Base-by-base conservation (phyloP, 2,329 filamentous ascomycete genomes). In the Metarhizium sp. region DNA sequence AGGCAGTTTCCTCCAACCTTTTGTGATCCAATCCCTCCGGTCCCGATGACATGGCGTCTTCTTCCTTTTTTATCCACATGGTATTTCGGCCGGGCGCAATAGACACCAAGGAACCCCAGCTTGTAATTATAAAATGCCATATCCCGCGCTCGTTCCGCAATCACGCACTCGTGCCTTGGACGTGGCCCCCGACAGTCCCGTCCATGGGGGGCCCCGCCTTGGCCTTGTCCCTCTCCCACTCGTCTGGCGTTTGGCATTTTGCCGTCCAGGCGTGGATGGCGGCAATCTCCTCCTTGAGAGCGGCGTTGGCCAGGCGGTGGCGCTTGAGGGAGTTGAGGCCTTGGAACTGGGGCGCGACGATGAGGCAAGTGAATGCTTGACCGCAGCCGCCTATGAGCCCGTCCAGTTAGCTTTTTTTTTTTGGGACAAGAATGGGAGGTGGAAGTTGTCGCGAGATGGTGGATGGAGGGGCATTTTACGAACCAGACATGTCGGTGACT, bases 191-290 rank as follows among this genome's bases (percentile, higher is more conserved):
- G 0, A 73, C 69, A 0, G 75, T 78, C 7, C 76, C 75, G 14
- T 76, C 71, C 58, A 76, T 54, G 0, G 74, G 70, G 43, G 74
- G 75, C 60, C 56, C 68, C 7, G 66, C 63, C 6, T 64, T 64
- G 29, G 70, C 71, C 63, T 67, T 70, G 71, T 87, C 81, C 71
- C 82, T 84, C 73, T 89, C 82, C 84, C 88, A 95, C 75, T 96
- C 90, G 65, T 91, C 89, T 0, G 90, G 89, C 8, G 92, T 96
- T 75, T 91, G 88, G 70, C 92, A 96, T 73, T 91, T 95, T 32
- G 91, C 90, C 55, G 90, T 95, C 92, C 92, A 96, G 43, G 92
- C 92, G 75, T 96, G 92, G 63, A 96, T 95, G 60, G 81, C 82
- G 16, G 89, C 88, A 69, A 96, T 95, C 74, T 96, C 91, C 50